Evolutionary conservation across 2,329 filamentous ascomycete species (phyloP).

Genomic region (Trichoderma lentiforme): DNA sequence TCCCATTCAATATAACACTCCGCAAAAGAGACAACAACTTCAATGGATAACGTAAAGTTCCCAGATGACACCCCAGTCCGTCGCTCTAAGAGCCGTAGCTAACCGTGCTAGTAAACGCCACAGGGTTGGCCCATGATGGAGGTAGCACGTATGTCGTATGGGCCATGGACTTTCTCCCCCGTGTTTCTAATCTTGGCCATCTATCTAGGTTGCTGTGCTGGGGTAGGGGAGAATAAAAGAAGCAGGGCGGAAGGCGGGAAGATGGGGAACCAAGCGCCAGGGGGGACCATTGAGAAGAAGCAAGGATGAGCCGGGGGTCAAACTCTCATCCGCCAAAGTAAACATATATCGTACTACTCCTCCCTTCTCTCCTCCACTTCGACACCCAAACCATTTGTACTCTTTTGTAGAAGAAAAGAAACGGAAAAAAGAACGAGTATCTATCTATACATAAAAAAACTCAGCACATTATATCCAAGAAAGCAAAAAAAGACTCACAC

Average conservation of each 20-base stretch:
- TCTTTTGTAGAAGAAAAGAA: neutral
- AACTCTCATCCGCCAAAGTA: neutral
- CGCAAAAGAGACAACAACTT: neutral
- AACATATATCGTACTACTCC: constrained; percentile 11
- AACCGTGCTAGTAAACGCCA: constrained; percentile 14
- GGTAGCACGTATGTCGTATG: neutral
- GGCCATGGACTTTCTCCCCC: neutral
- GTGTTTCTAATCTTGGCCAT: constrained; percentile 12
- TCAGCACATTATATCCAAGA: neutral
- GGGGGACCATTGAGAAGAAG: neutral
- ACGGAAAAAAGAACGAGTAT: neutral
- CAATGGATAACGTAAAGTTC: neutral
- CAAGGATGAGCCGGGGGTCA: neutral
- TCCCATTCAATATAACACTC: neutral
- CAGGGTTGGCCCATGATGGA: neutral
- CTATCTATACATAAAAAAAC: neutral
- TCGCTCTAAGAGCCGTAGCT: constrained; percentile 8
- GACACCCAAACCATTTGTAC: neutral
- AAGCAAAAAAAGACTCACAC: neutral
- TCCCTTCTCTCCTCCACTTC: neutral
- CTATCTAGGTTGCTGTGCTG: neutral
- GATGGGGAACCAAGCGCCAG: neutral
- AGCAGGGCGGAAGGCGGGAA: constrained; percentile 6
- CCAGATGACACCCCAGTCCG: neutral
- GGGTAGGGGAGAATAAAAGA: neutral